phyloP scores from a whole-genome alignment of 176 grass and related monocot species.

The Aegilops tauschii region DNA sequence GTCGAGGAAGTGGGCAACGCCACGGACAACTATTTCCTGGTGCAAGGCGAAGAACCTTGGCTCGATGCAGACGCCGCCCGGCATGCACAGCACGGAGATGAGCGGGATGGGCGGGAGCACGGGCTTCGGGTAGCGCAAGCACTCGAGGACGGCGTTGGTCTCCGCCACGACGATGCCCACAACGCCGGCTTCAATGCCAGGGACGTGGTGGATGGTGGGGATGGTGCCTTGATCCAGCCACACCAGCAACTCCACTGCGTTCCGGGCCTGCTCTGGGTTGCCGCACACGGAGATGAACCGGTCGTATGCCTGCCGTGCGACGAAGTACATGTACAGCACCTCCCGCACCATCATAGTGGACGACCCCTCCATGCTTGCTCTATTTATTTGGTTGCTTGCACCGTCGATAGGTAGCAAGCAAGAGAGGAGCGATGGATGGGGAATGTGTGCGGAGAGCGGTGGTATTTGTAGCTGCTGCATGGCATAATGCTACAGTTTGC shows the following conservation, averaged over 20 bases:
- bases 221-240: conserved; percentile 44
- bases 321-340: conserved; percentile 31
- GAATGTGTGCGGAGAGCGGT: not conserved
- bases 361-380: not conserved
- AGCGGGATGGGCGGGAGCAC: conserved; percentile 30
- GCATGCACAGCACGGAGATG: conserved; percentile 16
- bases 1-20: conserved; percentile 32
- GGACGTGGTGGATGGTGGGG: conserved; percentile 5
- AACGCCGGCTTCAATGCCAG: not conserved
- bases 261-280: conserved; percentile 28
- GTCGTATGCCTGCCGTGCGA: conserved; percentile 37
- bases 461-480: not conserved
- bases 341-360: conserved; percentile 30
- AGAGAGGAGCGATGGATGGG: not conserved
- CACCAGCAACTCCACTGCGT: conserved; percentile 49
- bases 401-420: not conserved
- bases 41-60: conserved; percentile 48
- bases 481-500: not conserved
- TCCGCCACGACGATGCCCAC: conserved; percentile 18
- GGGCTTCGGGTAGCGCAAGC: conserved; percentile 16
- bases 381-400: too few relatives aligned
- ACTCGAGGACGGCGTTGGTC: conserved; percentile 37
- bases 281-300: conserved; percentile 2
- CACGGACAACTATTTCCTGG: conserved; percentile 32
- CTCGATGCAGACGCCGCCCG: not conserved